Base-by-base conservation (phyloP, 495 filamentous ascomycete species). In the Ramalina intermedia region DNA sequence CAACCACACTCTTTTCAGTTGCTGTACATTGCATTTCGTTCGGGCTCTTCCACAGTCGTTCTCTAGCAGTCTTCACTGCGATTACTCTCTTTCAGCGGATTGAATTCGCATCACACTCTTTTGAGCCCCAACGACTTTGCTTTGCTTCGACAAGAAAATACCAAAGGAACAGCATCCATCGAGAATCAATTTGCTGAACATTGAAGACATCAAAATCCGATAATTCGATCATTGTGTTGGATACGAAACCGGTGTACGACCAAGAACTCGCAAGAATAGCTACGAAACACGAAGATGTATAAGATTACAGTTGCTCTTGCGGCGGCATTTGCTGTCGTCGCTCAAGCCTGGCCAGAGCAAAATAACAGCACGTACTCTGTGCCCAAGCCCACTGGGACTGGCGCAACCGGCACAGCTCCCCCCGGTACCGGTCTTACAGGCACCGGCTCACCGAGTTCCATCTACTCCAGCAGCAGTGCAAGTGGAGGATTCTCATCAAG, bases 41-140 rank as follows among this genome's bases (percentile, higher is more conserved):
- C 53, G 49, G 37, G 17, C 41, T 49, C 33, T 40, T 27, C 29
- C 29, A 33, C 48, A 52, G 37, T 57, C 59, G 48, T 65, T 63
- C 58, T 60, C 60, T 60, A 33, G 40, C 50, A 48, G n/a, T 38
- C 24, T 47, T 47, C 37, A 35, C 44, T 47, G 23, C 59, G 64
- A 61, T 66, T 67, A 56, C 53, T 72, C 67, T 55, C 69, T 71
- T 61, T 17, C 29, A 16, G 69, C 69, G 69, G 69, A 72, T 72
- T 54, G 67, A 70, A 54, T 73, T 74, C 69, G 69, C 67, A 50
- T 47, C 54, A 58, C 54, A 38, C 43, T 60, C 57, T 12, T 60
- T 59, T 37, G 37, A 51, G 48, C 43, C 56, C 39, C 33, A 26
- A 42, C 57, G 43, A 50, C 29, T 33, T 33, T 33, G 29, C 29